Percentiles rank a stretch among this genome's conserved stretches.
These are phyloP conservation scores for Didymella pinodella DNA, from an alignment of 2,329 filamentous ascomycete genomes.

Conservation along the genomic window DNA sequence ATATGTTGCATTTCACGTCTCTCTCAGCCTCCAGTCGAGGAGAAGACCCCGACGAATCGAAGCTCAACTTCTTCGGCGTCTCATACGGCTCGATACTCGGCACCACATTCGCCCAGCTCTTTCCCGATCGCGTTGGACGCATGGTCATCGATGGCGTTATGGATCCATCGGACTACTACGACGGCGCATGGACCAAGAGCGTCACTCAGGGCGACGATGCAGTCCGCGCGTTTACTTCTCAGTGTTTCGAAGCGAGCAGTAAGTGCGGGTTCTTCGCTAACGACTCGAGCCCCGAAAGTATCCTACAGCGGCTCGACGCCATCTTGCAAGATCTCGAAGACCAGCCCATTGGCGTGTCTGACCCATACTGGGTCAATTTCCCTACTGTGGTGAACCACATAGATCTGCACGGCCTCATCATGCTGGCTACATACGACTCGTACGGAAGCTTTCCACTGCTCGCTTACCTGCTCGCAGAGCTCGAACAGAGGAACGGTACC, in stretches of 20 bases:
- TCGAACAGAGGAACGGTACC: background rate
- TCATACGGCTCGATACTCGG: constrained; percentile 59
- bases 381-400: background rate
- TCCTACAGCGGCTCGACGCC: background rate
- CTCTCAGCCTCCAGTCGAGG: background rate
- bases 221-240: constrained; percentile 1
- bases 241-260: background rate
- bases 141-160: constrained; percentile 49
- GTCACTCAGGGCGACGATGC: constrained; percentile 60
- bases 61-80: constrained; percentile 52
- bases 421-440: background rate
- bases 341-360: background rate
- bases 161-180: constrained; percentile 58
- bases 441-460: background rate
- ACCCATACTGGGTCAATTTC: background rate
- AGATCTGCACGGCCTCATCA: background rate
- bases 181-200: constrained; percentile 42
- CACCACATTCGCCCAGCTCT: constrained; percentile 57
- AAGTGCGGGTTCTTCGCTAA: constrained; percentile 1
- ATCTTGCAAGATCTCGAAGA: background rate
- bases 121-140: constrained; percentile 53
- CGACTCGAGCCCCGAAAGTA: background rate
- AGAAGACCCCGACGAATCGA: constrained; percentile 32
- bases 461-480: background rate
- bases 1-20: background rate